phyloP scores from a whole-genome alignment of 2,329 filamentous ascomycete species.

The Thermoascus crustaceus region DNA sequence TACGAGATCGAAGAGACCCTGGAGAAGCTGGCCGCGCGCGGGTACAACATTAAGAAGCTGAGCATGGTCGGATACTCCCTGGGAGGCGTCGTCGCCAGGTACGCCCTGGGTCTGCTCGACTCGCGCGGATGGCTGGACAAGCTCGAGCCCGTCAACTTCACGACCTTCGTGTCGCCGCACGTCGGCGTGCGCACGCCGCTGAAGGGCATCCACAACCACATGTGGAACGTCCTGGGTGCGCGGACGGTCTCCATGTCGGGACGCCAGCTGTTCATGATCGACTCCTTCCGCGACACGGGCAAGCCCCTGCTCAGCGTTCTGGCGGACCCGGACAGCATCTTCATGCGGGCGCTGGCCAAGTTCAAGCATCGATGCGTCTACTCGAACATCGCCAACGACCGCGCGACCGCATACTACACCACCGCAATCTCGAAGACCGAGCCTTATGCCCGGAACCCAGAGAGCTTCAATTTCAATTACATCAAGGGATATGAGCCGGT shows the following conservation, averaged over 20 bases:
- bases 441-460: conserved; percentile 62
- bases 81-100: conserved; percentile 77
- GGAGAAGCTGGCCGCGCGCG: conserved; percentile 47
- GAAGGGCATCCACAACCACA: conserved; percentile 55
- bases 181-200: conserved; percentile 66
- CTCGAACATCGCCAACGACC: conserved; percentile 79
- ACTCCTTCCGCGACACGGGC: conserved; percentile 75
- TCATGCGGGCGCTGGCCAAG: conserved; percentile 66
- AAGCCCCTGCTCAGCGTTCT: conserved; percentile 71
- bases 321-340: conserved; percentile 75
- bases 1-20: conserved; percentile 56
- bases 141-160: conserved; percentile 84
- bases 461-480: conserved; percentile 63
- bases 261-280: conserved; percentile 77
- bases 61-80: conserved; percentile 86
- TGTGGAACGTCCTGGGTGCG: conserved; percentile 79
- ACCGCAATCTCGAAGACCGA: conserved; percentile 69
- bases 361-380: conserved; percentile 76
- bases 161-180: conserved; percentile 81
- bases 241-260: conserved; percentile 75
- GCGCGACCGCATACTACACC: conserved; percentile 74
- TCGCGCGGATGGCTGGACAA: conserved; percentile 71
- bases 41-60: conserved; percentile 68
- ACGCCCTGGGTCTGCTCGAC: conserved; percentile 75
- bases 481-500: conserved; percentile 65